A percentile compares a stretch with the other conserved stretches of the same genome.
phyloP scores from a whole-genome alignment of 192 early-diverging fungal genomes.

The Ambispora gerdemannii region DNA sequence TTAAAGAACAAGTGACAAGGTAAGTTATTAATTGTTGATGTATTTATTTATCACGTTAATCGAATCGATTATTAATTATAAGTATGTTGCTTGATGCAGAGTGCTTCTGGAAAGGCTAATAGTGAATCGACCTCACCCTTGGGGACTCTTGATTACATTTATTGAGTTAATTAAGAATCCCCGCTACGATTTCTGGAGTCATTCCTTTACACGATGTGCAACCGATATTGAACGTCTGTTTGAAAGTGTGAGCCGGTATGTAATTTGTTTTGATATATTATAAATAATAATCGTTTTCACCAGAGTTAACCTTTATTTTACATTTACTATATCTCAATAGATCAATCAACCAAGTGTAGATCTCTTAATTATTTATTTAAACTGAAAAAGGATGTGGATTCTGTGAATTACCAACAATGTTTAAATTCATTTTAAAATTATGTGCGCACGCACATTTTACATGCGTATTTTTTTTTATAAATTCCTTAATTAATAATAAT shows the following conservation, averaged over 20 bases:
- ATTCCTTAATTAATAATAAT: too few species aligned
- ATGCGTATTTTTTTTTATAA: too few species aligned
- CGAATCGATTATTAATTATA: too few species aligned
- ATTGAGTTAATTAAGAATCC: conserved; percentile 96
- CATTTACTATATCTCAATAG: background rate
- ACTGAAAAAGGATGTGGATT: too few species aligned
- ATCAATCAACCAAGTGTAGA: background rate
- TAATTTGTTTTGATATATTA: background rate
- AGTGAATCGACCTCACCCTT: conserved; percentile 95
- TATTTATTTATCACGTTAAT: too few species aligned
- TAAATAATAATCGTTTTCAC: too few species aligned
- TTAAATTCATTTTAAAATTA: too few species aligned
- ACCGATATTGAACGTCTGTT: conserved; percentile 82
- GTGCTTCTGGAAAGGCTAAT: conserved; percentile 93
- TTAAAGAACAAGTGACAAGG: conserved; percentile 93
- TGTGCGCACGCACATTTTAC: too few species aligned
- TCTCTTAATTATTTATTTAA: too few species aligned
- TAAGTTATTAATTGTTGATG: conserved; percentile 33
- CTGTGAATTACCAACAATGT: too few species aligned
- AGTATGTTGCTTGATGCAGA: conserved; percentile 40
- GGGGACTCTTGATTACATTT: conserved; percentile 95
- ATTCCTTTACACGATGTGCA: conserved; percentile 61
- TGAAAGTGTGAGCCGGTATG: conserved; percentile 59
- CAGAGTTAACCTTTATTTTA: too few species aligned
- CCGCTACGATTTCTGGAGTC: conserved; percentile 56